Conservation (phyloP, 495 filamentous ascomycete species). For the Penicillium manginii region DNA sequence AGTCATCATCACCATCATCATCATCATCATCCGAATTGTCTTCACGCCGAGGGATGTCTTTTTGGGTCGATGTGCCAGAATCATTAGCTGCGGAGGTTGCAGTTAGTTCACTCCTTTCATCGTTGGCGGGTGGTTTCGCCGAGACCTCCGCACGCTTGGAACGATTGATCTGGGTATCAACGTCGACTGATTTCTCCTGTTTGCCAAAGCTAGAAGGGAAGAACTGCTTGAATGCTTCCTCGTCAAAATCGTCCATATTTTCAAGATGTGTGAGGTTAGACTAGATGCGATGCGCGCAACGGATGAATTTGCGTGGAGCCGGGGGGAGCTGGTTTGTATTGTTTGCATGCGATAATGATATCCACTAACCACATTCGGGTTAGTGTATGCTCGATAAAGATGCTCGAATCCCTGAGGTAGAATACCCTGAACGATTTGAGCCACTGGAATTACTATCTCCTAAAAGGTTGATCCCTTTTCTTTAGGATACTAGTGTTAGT, state of each 20-base stretch:
- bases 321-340: conserved; percentile 41
- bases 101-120: conserved; percentile 28
- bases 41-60: conserved; percentile 37
- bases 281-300: background rate
- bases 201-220: conserved; percentile 88
- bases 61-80: conserved; percentile 25
- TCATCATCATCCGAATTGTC: conserved; percentile 54
- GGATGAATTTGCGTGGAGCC: conserved; percentile 21
- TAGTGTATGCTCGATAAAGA: background rate
- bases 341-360: conserved; percentile 34
- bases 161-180: conserved; percentile 77
- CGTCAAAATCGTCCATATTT: conserved; percentile 67
- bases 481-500: too few species aligned
- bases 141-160: conserved; percentile 62
- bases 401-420: too few species aligned
- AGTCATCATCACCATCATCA: conserved; percentile 55
- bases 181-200: conserved; percentile 70
- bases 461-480: too few species aligned
- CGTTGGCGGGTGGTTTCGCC: conserved; percentile 27
- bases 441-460: too few species aligned
- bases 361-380: background rate
- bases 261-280: conserved; percentile 10
- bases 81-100: conserved; percentile 15
- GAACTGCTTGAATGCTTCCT: conserved; percentile 82
- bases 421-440: too few species aligned